Base-by-base conservation (phyloP, 495 filamentous ascomycete species). In the Penicillium antarcticum region DNA sequence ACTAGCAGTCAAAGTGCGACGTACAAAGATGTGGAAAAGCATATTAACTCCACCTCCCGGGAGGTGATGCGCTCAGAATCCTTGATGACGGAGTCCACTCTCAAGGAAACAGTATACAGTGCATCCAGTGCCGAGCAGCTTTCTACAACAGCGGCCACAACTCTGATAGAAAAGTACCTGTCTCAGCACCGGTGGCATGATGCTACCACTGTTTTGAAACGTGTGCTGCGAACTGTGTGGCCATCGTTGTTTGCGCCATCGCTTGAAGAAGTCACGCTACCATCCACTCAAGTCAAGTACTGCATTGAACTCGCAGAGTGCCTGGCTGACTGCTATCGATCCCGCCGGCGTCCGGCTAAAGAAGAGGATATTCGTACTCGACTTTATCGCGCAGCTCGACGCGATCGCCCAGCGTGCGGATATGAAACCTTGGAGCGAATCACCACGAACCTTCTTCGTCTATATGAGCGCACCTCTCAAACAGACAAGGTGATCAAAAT, bases 121-220 rank as follows among this genome's bases (percentile, higher is more conserved):
- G 55, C 57, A 1, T 44, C 48, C 26, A 49, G 29, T 18, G 54
- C 57, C 5, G 53, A 63, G 32, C 45, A 63, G 41, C 48, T 45
- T 2, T 55, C 58, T 7, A 52, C 48, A 19, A 38, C 53, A 11
- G 54, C 62, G 1, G 44, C 52, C 19, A 60, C 51, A 12, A 48
- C 53, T 5, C 46, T 65, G 12, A 38, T 59, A 8, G 44, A 59
- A 16, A 53, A 42, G 37, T 65, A 65, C 43, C 18, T 58, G 11
- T 60, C 62, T 2, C 62, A 66, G 36, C 59, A 60, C 40, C 41
- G 56, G 16, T 66, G 59, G 59, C 54, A 55, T 5, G 59, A 66
- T 23, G 60, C 59, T 4, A 62, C 56, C 1, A 52, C 36, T 16
- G 11, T 50, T 5, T 42, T 66, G 12, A 66, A 66, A 31, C 38